phyloP scores from a whole-genome alignment of 805 yeast species.

The Saturnispora kantuleensis region DNA sequence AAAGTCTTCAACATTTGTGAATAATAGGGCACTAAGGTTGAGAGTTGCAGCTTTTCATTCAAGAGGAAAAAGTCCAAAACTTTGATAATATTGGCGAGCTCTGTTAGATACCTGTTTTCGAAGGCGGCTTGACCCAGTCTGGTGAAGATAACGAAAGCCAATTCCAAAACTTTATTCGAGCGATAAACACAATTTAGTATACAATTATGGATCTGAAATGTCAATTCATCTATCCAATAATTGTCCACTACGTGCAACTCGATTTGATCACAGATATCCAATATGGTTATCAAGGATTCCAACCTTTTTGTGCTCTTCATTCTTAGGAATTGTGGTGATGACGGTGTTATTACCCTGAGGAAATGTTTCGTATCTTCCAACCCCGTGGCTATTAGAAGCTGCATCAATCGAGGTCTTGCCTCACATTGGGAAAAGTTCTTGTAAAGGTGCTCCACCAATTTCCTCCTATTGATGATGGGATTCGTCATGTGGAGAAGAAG shows the following conservation, averaged over 20 bases:
- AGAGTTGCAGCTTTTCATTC: not conserved
- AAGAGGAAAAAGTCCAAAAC: not conserved
- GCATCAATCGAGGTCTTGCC: too few relatives aligned
- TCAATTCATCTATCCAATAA: not conserved
- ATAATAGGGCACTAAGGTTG: not conserved
- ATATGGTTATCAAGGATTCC: too few relatives aligned
- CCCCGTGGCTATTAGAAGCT: too few relatives aligned
- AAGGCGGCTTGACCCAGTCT: not conserved
- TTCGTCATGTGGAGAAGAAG: too few relatives aligned
- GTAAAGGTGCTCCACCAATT: too few relatives aligned
- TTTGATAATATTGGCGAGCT: not conserved
- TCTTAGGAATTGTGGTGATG: too few relatives aligned
- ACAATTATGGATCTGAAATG: constrained; percentile 1
- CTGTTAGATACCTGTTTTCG: not conserved
- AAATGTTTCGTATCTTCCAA: too few relatives aligned
- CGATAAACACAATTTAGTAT: constrained; percentile 1
- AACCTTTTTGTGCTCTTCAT: too few relatives aligned
- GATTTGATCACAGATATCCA: too few relatives aligned
- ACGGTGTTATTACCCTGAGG: too few relatives aligned
- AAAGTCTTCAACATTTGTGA: not conserved
- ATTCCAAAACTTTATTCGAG: not conserved
- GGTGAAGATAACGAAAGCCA: not conserved
- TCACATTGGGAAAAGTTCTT: too few relatives aligned
- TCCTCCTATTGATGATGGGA: too few relatives aligned
- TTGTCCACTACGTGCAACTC: not conserved